Evolutionary conservation across 2,329 filamentous ascomycete species (phyloP).

Genomic region (Chrysoporthe austroafricana): DNA sequence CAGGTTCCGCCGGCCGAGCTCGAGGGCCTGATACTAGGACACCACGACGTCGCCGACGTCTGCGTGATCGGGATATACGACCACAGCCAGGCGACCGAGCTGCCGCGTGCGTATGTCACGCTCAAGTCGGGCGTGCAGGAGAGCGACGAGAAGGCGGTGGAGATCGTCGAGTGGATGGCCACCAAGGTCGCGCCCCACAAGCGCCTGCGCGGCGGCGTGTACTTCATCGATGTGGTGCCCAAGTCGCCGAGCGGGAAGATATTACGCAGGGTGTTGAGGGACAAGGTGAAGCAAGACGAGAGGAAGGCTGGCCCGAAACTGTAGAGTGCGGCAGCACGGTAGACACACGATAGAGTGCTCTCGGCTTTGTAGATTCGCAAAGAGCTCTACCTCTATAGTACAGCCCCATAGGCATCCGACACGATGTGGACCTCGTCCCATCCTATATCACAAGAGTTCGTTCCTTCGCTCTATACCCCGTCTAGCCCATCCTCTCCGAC

Average conservation of each 20-base stretch:
- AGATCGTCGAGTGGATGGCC: conserved; percentile 44
- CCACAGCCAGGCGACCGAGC: conserved; percentile 64
- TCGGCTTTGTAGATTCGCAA: background rate
- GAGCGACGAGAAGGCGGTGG: conserved; percentile 42
- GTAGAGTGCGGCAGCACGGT: conserved; percentile 32
- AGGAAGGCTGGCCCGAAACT: conserved; percentile 46
- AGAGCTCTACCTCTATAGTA: background rate
- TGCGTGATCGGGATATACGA: conserved; percentile 68
- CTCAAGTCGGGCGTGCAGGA: conserved; percentile 43
- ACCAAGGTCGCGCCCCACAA: conserved; percentile 57
- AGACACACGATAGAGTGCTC: background rate
- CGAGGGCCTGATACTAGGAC: conserved; percentile 51
- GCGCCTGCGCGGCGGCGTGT: conserved; percentile 70
- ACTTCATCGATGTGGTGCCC: conserved; percentile 70
- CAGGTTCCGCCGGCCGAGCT: conserved; percentile 72
- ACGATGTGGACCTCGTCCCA: background rate
- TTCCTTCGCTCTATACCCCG: no score
- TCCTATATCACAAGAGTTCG: no score
- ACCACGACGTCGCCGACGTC: conserved; percentile 55
- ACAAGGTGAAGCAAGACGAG: conserved; percentile 43
- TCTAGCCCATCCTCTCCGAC: conserved; percentile 74
- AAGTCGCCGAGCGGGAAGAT: conserved; percentile 66
- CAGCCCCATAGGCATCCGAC: background rate
- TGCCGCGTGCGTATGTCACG: conserved; percentile 70
- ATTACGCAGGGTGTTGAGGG: conserved; percentile 47